Evolutionary conservation across 1,139 yeast genomes (phyloP), one percentile per base, ranked within the genome.

Genomic region (Nakaseomyces nivariensis): DNA sequence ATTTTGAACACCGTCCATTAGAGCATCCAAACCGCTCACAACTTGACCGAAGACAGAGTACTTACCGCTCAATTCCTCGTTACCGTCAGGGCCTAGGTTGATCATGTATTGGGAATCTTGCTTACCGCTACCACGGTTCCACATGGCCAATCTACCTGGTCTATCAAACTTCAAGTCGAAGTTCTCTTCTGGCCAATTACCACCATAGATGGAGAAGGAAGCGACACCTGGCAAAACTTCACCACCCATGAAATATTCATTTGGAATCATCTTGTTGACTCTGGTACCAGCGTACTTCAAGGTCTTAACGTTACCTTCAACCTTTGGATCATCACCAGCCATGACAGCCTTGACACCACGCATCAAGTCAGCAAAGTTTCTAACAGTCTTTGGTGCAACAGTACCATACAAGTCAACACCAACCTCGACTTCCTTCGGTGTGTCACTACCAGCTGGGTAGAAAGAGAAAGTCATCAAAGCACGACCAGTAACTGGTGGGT

Each of bases 171-270:
- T 77, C 60, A 80, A 61, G 54, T 67, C 52, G 59, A 84, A 84
- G 71, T 80, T 82, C 70, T 85, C 94, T 64, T 83, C 92, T 31
- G 74, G 74, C 59, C 81, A 78, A 60, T 75, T 74, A 57, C 71
- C 73, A 51, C 89, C 89, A 68, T 77, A 80, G 63, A 81, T 79
- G 38, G 88, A 80, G 69, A 81, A 78, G 64, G 95, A 90, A 63
- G 94, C 94, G 59, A 90, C 80, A 61, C 92, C 90, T 69, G 84
- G 84, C 70, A 92, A 82, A 74, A 87, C 85, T 64, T 79, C 82
- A 67, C 92, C 94, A 62, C 89, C 88, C 69, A 82, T 88, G 59
- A 84, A 76, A 79, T 82, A 78, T 67, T 79, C 80, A 54, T 74
- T 75, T 51, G 81, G 77, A 51, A 82, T 79, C 50, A 84, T 79